Evolutionary conservation across 129 eudicot genomes (phyloP), one percentile per base, ranked within the genome.

Genomic region (Helichrysum umbraculigerum): DNA sequence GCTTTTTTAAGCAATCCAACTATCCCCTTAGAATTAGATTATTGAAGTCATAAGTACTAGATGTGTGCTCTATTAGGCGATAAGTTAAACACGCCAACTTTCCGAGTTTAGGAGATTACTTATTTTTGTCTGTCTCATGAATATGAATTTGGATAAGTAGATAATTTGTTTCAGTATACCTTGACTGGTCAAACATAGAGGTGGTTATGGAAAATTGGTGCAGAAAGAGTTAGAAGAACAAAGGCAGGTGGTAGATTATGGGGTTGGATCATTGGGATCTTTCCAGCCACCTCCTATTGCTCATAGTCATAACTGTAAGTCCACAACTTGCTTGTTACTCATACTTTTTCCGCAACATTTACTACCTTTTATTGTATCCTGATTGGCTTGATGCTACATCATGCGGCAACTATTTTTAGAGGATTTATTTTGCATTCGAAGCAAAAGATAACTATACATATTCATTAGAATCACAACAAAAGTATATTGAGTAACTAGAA

Each of bases 131-230:
- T 33, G 8, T 64, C 35, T 33, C 12, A 65, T 34, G 10, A 3
- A 33, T 2, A 9, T 66, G 29, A 35, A 66, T 6, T 37, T 67
- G 70, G 70, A 65, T 17, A 29, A 62, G 25, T 66, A 67, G 54
- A 66, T 65, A n/a, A 66, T 14, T 68, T 84, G 75, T 44, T 77
- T 85, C 65, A 56, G 58, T 42, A 64, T 71, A 78, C 79, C 86
- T 86, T 92, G 80, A 89, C 81, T 60, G 72, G 77, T 78, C 41
- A 74, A 73, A 94, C 99, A 94, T 83, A 91, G 99, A 88, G 99
- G 99, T 44, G 99, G 99, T 80, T 94, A 94, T 80, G 99, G 99
- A 69, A 91, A 91, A 79, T 74, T 94, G 82, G 97, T 80, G 71
- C 78, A 94, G 78, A 88, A 79, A 79, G 98, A 94, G 78, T 81